These are phyloP conservation scores for Puccinia horiana DNA, from an alignment of 1,284 basidiomycete species.

Conservation along the genomic window DNA sequence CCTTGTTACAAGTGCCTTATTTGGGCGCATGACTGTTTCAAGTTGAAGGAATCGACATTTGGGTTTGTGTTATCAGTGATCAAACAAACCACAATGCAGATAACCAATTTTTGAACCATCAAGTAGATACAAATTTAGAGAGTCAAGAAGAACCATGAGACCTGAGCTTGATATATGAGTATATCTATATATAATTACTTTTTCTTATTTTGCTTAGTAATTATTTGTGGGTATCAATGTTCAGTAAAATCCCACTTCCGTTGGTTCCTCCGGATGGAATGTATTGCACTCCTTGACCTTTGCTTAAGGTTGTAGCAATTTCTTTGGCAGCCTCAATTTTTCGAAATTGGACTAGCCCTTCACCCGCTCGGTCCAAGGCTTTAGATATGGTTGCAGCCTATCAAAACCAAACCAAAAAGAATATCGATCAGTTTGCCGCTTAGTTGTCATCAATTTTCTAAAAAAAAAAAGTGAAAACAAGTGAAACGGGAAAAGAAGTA, in stretches of 20 bases:
- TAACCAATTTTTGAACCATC: background rate
- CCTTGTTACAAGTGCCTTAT: no score
- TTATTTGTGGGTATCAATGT: conserved; percentile 71
- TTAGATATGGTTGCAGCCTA: conserved; percentile 80
- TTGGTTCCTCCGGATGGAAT: conserved; percentile 77
- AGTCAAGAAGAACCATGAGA: background rate
- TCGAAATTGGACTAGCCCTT: conserved; percentile 90
- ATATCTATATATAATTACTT: background rate
- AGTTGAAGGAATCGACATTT: no score
- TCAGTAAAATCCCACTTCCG: conserved; percentile 67
- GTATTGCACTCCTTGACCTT: conserved; percentile 81
- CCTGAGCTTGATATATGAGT: background rate
- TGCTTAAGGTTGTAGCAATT: conserved; percentile 67
- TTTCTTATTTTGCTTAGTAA: conserved; percentile 45
- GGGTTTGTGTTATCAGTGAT: no score
- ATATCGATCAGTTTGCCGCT: background rate
- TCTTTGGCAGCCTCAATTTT: conserved; percentile 98
- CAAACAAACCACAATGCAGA: background rate
- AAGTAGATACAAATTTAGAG: conserved; percentile 6
- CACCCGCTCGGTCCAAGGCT: conserved; percentile 90
- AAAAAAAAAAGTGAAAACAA: background rate
- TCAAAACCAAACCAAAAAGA: background rate
- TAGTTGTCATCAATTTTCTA: background rate
- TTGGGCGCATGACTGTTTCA: no score
- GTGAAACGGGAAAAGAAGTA: background rate